Percentiles rank a stretch among this genome's conserved stretches.
Evolutionary conservation across 352 stramenopile genomes (phyloP).

Genomic region (Phytopythium cucurbitacearum): DNA sequence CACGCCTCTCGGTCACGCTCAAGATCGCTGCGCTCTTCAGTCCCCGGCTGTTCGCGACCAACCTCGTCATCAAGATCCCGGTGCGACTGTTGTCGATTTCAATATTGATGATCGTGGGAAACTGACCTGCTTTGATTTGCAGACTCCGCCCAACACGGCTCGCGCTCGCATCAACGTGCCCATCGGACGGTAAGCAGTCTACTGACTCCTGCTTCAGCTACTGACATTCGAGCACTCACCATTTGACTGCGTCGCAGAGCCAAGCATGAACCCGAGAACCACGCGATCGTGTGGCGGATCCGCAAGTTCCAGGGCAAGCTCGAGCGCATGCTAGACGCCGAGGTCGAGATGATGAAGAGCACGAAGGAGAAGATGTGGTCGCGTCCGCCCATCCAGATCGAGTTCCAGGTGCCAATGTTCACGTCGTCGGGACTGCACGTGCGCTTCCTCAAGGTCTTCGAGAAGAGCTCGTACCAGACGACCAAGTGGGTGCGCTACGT

Average conservation of each 20-base stretch:
- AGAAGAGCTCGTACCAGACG: conserved; percentile 97
- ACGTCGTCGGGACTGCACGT: conserved; percentile 97
- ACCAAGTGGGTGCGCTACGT: conserved; percentile 99
- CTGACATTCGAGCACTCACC: no score
- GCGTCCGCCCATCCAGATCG: conserved; percentile 94
- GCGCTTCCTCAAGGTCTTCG: conserved; percentile 98
- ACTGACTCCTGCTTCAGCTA: no score
- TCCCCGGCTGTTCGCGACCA: conserved; percentile 94
- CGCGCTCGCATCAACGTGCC: conserved; percentile 94
- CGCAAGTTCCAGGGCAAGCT: conserved; percentile 96
- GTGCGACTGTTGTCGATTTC: conserved; percentile 24
- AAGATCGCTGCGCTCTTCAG: conserved; percentile 93
- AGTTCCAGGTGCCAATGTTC: conserved; percentile 99
- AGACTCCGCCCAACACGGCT: conserved; percentile 94
- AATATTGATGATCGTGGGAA: background rate
- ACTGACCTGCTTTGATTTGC: background rate
- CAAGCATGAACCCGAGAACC: conserved; percentile 97
- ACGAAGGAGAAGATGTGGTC: conserved; percentile 96
- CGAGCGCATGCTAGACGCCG: conserved; percentile 93
- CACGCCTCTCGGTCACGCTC: conserved; percentile 72
- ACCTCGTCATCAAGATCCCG: conserved; percentile 95
- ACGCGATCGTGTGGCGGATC: conserved; percentile 98
- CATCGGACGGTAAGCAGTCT: conserved; percentile 83
- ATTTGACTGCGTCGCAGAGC: conserved; percentile 49
- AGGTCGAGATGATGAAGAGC: conserved; percentile 96